Evolutionary conservation across 768 basidiomycete species (phyloP).

Genomic region (Tulasnella sp.): DNA sequence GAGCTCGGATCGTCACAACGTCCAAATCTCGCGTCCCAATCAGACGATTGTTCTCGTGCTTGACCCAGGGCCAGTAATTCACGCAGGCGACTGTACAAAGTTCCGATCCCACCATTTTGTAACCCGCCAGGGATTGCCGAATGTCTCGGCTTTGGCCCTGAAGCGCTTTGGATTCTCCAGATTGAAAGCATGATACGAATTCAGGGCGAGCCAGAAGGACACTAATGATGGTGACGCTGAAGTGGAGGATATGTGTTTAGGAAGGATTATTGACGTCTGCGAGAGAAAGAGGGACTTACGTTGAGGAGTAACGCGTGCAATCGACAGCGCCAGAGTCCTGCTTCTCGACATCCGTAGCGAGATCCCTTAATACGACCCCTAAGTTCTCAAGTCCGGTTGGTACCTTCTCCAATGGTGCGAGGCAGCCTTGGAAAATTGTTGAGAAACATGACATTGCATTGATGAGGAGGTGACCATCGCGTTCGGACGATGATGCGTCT

Average conservation of each 20-base stretch:
- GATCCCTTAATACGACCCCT: not conserved
- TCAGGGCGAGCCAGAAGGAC: not conserved
- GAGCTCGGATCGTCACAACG: not conserved
- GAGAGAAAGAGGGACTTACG: not conserved
- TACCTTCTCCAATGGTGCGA: not conserved
- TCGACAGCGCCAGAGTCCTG: not conserved
- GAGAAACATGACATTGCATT: not conserved
- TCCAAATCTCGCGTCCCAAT: not conserved
- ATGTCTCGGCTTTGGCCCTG: not conserved
- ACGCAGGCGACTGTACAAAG: not conserved
- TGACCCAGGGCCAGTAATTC: not conserved
- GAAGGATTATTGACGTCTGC: not conserved
- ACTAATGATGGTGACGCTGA: not conserved
- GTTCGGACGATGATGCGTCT: not conserved
- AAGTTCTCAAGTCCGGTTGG: not conserved
- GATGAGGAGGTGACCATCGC: not conserved
- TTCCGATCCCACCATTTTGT: not conserved
- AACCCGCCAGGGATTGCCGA: not conserved
- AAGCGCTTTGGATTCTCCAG: not conserved
- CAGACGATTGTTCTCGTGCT: not conserved
- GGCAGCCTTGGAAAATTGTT: not conserved
- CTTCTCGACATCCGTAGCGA: not conserved
- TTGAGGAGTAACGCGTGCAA: not conserved
- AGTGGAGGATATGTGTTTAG: not conserved
- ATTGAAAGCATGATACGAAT: not conserved